Percentiles rank a stretch among this genome's conserved stretches.
Evolutionary conservation across 176 grass and related monocot species (phyloP).

Genomic region (Neostapfia colusana): DNA sequence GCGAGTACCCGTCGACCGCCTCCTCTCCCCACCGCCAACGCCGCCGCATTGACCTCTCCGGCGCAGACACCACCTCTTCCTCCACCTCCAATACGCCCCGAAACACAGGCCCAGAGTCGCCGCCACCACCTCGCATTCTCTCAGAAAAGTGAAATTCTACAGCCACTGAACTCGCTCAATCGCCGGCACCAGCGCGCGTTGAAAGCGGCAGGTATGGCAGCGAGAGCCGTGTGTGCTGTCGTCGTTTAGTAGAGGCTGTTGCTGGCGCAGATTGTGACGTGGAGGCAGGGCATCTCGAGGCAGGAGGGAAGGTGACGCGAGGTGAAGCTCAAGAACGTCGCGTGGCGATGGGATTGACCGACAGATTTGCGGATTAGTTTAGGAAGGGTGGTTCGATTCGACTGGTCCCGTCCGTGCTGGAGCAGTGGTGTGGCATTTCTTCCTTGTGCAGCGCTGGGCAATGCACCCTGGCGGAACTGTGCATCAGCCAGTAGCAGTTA

Average conservation of each 20-base stretch:
- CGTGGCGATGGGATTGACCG: constrained; percentile 14
- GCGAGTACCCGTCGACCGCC: constrained; percentile 41
- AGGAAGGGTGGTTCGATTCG: not conserved
- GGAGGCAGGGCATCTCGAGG: constrained; percentile 48
- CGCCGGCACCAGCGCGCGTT: constrained; percentile 30
- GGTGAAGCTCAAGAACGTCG: constrained; percentile 38
- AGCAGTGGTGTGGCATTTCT: not conserved
- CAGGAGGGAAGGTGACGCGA: not conserved
- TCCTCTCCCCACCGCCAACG: constrained; percentile 35
- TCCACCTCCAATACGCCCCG: constrained; percentile 5
- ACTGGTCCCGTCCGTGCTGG: constrained; percentile 21
- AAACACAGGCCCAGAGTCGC: constrained; percentile 24
- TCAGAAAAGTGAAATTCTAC: not conserved
- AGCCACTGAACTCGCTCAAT: not conserved
- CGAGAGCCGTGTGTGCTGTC: not conserved
- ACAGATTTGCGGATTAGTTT: not conserved
- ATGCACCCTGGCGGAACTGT: not conserved
- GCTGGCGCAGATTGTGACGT: constrained; percentile 28
- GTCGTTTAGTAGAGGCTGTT: constrained; percentile 47
- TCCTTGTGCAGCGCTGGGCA: not conserved
- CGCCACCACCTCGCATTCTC: constrained; percentile 30
- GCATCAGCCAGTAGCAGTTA: not conserved
- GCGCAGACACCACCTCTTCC: constrained; percentile 33
- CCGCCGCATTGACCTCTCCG: constrained; percentile 28
- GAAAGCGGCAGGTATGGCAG: constrained; percentile 33